Conservation (phyloP, 208 protist genomes). For the Trichomonas tenax region DNA sequence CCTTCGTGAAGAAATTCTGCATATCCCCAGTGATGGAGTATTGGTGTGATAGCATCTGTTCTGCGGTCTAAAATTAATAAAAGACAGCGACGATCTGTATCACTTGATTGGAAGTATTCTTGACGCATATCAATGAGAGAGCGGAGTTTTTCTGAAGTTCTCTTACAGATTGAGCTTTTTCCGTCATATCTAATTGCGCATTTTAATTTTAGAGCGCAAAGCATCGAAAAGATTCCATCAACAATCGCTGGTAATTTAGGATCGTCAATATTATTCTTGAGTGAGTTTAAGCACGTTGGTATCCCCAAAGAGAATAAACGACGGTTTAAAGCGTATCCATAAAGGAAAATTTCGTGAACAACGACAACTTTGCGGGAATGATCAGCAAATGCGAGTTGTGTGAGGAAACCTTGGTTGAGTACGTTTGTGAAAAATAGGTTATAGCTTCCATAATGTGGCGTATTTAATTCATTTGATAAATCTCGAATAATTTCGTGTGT, state of each 20-base stretch:
- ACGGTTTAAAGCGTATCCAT: background rate
- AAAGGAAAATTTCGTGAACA: slow-evolving; percentile 1
- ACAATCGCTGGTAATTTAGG: background rate
- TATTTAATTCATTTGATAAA: background rate
- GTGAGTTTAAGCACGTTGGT: background rate
- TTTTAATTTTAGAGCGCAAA: background rate
- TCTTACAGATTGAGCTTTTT: background rate
- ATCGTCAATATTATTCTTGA: background rate
- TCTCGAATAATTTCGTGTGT: background rate
- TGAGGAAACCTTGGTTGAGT: background rate
- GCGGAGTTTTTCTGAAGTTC: background rate
- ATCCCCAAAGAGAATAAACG: background rate
- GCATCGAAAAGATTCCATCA: background rate
- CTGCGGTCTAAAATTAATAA: background rate
- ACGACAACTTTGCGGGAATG: background rate
- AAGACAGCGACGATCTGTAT: background rate
- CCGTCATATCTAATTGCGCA: background rate
- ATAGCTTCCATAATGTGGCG: background rate
- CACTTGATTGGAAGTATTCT: background rate
- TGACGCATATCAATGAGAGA: background rate
- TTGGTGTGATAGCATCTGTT: background rate
- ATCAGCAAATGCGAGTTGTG: background rate
- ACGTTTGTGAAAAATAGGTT: slow-evolving; percentile 7
- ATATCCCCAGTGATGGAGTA: background rate
- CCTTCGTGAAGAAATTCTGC: background rate